phyloP scores from a whole-genome alignment of 805 yeast genomes.

The Ogataea degrootiae region DNA sequence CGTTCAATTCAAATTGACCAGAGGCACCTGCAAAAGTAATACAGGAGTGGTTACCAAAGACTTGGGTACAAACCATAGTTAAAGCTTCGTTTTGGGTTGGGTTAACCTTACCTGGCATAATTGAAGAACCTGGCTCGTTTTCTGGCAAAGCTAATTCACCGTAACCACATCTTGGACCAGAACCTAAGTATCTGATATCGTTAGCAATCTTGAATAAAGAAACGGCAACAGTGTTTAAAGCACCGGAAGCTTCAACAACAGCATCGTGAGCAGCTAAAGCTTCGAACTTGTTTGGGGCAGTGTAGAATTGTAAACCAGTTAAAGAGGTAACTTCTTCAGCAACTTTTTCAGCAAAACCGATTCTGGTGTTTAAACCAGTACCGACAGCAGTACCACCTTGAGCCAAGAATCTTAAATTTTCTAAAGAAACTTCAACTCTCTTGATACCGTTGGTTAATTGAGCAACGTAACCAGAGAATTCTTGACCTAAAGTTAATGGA shows the following conservation, averaged over 20 bases:
- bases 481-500: constrained; percentile 96
- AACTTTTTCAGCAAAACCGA: constrained; percentile 82
- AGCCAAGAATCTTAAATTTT: constrained; percentile 76
- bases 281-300: constrained; percentile 99
- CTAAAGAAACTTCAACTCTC: constrained; percentile 74
- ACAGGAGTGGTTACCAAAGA: constrained; percentile 92
- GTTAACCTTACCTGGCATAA: constrained; percentile 99
- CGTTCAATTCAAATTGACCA: constrained; percentile 98
- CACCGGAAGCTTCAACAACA: constrained; percentile 95
- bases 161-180: constrained; percentile 99
- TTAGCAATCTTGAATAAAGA: constrained; percentile 95
- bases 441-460: constrained; percentile 88
- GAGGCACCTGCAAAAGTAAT: constrained; percentile 98
- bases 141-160: constrained; percentile 94
- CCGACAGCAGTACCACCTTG: constrained; percentile 99
- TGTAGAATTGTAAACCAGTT: constrained; percentile 83
- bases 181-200: constrained; percentile 96
- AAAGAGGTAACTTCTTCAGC: constrained; percentile 81
- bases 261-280: constrained; percentile 99
- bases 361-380: constrained; percentile 92
- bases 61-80: constrained; percentile 97
- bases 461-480: constrained; percentile 93
- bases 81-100: constrained; percentile 99
- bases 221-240: constrained; percentile 89
- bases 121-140: constrained; percentile 98